Evolutionary conservation across 2,329 filamentous ascomycete species (phyloP).

Genomic region (Elsinoe ampelina): DNA sequence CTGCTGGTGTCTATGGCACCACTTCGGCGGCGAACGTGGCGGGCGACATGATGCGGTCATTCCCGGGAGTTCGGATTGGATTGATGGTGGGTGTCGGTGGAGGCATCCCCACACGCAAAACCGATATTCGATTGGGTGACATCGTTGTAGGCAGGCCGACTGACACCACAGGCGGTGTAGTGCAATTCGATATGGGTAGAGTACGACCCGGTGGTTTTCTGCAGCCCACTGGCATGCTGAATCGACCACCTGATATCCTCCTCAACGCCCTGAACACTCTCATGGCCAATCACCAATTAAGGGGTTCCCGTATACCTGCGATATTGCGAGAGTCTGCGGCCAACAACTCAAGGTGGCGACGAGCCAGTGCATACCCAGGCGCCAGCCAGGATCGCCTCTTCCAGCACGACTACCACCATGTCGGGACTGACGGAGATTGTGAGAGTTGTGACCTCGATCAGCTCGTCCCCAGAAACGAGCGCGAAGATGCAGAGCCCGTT

Average conservation of each 20-base stretch:
- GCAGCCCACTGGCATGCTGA: background rate
- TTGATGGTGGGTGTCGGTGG: constrained; percentile 10
- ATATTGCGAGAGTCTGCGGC: background rate
- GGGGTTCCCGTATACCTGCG: background rate
- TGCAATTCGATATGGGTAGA: constrained; percentile 23
- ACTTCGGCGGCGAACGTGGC: background rate
- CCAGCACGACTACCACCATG: background rate
- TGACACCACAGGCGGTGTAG: constrained; percentile 18
- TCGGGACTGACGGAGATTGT: background rate
- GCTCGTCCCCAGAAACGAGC: background rate
- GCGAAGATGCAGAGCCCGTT: background rate
- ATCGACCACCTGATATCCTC: background rate
- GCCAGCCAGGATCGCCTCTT: background rate
- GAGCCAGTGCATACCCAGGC: background rate
- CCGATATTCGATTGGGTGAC: constrained; percentile 4
- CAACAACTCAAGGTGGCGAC: background rate
- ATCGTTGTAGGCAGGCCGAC: constrained; percentile 9
- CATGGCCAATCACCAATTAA: background rate
- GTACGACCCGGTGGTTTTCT: constrained; percentile 1
- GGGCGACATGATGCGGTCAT: background rate
- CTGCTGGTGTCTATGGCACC: constrained; percentile 3
- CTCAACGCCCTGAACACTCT: background rate
- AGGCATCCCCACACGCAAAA: background rate
- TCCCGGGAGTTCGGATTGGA: background rate
- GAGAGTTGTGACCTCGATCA: background rate